A percentile compares a stretch with the other conserved stretches of the same genome.
Evolutionary conservation across 1,139 yeast genomes (phyloP).

Genomic region (Geotrichum cucujoidarum): DNA sequence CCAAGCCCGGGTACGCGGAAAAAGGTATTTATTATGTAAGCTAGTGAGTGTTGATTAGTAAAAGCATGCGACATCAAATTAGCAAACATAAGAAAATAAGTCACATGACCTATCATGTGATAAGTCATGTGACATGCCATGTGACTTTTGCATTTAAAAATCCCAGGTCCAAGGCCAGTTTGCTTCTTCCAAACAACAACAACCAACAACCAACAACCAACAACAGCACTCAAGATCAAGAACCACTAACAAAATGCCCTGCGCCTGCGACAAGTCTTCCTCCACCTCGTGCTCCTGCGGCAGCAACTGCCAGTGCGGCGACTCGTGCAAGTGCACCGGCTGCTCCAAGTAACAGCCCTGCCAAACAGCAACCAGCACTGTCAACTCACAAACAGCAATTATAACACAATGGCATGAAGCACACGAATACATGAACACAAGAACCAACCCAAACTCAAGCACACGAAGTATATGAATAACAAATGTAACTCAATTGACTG

Average conservation of each 20-base stretch:
- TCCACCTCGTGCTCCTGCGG: constrained; percentile 15
- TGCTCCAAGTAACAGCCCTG: too few relatives aligned
- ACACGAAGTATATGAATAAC: too few relatives aligned
- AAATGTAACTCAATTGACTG: too few relatives aligned
- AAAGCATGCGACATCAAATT: background rate
- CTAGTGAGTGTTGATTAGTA: background rate
- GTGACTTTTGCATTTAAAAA: too few relatives aligned
- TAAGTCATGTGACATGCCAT: too few relatives aligned
- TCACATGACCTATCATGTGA: too few relatives aligned
- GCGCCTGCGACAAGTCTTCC: constrained; percentile 9
- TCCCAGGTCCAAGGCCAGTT: too few relatives aligned
- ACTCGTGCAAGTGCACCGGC: constrained; percentile 13
- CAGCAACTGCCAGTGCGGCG: constrained; percentile 11
- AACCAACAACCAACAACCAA: background rate
- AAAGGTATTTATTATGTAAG: background rate
- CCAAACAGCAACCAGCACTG: too few relatives aligned
- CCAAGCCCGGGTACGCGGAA: constrained; percentile 12
- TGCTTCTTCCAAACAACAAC: background rate
- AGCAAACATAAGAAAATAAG: background rate
- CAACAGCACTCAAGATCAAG: background rate
- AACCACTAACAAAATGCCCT: constrained; percentile 3
- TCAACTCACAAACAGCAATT: too few relatives aligned
- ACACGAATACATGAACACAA: too few relatives aligned
- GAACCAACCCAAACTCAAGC: too few relatives aligned
- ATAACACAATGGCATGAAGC: too few relatives aligned